phyloP scores from a whole-genome alignment of 2,329 filamentous ascomycete species.

The Pyrenophora graminea region DNA sequence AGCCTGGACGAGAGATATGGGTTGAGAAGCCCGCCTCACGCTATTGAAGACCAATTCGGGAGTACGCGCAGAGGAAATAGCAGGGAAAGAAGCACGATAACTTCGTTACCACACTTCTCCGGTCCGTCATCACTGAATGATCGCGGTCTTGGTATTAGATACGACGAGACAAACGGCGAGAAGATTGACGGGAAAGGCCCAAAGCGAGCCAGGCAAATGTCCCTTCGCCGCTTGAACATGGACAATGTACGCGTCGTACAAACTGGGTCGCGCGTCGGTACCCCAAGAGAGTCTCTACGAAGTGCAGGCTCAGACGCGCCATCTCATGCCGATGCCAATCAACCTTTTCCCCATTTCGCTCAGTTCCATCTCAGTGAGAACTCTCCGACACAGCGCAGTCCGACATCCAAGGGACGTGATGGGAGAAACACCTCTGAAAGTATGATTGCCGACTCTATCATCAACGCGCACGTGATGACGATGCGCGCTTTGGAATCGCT shows the following conservation, averaged over 20 bases:
- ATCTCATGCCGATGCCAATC: conserved; percentile 6
- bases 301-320: conserved; percentile 14
- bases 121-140: conserved; percentile 12
- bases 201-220: conserved; percentile 30
- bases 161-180: background rate
- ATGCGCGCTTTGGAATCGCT: conserved; percentile 35
- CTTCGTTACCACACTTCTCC: conserved; percentile 21
- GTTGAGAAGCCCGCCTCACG: conserved; percentile 11
- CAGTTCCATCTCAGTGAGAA: background rate
- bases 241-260: conserved; percentile 30
- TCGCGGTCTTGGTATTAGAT: conserved; percentile 8
- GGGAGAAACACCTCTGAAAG: conserved; percentile 32
- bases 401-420: conserved; percentile 12
- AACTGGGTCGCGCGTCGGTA: conserved; percentile 23
- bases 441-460: conserved; percentile 32
- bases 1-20: conserved; percentile 5
- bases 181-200: conserved; percentile 2
- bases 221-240: conserved; percentile 28
- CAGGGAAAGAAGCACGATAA: conserved; percentile 17
- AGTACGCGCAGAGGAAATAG: conserved; percentile 14
- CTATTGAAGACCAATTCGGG: background rate
- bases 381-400: background rate
- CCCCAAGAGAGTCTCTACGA: conserved; percentile 23
- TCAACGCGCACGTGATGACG: conserved; percentile 36
- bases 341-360: background rate